Conservation (phyloP, 2,329 filamentous ascomycete genomes). For the Colletotrichum sp. region DNA sequence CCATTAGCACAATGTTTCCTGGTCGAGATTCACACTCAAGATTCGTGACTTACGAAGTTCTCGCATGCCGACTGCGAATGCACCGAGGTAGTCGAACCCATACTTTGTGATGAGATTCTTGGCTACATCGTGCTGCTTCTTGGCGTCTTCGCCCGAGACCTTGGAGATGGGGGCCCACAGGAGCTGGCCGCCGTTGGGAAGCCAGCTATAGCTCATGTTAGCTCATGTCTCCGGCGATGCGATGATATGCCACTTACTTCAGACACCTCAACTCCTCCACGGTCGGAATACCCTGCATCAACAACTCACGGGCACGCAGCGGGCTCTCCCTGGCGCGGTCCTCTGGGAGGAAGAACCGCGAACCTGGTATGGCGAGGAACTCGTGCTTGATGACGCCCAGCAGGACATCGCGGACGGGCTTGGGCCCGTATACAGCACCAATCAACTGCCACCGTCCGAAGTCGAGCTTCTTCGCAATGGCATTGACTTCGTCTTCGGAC, state of each 20-base stretch:
- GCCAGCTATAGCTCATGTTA: constrained; percentile 25
- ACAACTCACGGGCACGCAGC: constrained; percentile 23
- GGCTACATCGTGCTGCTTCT: constrained; percentile 34
- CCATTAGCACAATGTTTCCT: background rate
- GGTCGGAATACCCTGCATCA: constrained; percentile 39
- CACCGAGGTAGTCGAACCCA: constrained; percentile 35
- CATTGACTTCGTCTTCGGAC: constrained; percentile 42
- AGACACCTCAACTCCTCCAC: constrained; percentile 43
- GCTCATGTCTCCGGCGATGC: background rate
- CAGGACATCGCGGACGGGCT: constrained; percentile 32
- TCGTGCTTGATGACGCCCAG: constrained; percentile 36
- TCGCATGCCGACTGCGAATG: constrained; percentile 31
- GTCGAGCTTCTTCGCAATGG: constrained; percentile 42
- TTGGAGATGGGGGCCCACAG: constrained; percentile 41
- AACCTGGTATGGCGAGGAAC: constrained; percentile 36
- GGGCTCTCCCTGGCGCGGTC: constrained; percentile 36
- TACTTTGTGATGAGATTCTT: constrained; percentile 26
- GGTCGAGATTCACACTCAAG: background rate
- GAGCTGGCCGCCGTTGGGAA: constrained; percentile 41
- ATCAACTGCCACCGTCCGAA: constrained; percentile 53
- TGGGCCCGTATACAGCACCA: constrained; percentile 42
- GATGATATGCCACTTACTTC: constrained; percentile 2
- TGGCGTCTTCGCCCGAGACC: constrained; percentile 37
- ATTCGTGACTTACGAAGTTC: constrained; percentile 26
- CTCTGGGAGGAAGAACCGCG: constrained; percentile 37